Conservation (phyloP, 2,329 filamentous ascomycete genomes). For the Fusarium sp. region DNA sequence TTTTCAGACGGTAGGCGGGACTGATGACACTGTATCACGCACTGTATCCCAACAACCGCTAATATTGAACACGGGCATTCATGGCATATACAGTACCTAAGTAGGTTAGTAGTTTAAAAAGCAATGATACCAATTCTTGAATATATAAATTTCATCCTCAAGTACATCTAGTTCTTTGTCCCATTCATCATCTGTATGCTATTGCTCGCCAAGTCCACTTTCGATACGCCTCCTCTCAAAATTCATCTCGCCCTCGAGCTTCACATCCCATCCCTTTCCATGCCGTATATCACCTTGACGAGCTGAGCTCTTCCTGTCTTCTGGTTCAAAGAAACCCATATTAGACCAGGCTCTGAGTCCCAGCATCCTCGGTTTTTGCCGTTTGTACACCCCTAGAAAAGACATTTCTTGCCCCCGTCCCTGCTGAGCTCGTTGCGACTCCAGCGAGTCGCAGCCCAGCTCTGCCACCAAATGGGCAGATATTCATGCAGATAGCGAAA, state of each 20-base stretch:
- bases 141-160: slow-evolving; percentile 12
- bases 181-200: slow-evolving; percentile 47
- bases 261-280: slow-evolving; percentile 29
- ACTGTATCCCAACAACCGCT: slow-evolving; percentile 23
- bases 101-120: neutral
- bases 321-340: slow-evolving; percentile 12
- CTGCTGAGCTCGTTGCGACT: slow-evolving; percentile 28
- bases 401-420: slow-evolving; percentile 26
- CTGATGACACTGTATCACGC: slow-evolving; percentile 33
- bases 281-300: slow-evolving; percentile 22
- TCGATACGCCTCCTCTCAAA: slow-evolving; percentile 40
- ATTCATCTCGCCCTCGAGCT: slow-evolving; percentile 37
- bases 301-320: slow-evolving; percentile 28
- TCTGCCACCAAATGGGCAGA: slow-evolving; percentile 39
- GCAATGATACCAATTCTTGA: neutral
- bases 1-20: slow-evolving; percentile 32
- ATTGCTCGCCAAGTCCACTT: slow-evolving; percentile 42
- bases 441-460: slow-evolving; percentile 26
- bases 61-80: neutral
- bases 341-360: slow-evolving; percentile 15
- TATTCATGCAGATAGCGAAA: slow-evolving; percentile 48
- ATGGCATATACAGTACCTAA: neutral
- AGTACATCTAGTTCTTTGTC: slow-evolving; percentile 40
- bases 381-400: slow-evolving; percentile 44
- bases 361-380: slow-evolving; percentile 30